Conservation (phyloP, 345 rosid species). For the Mallotus nudiflorus region DNA sequence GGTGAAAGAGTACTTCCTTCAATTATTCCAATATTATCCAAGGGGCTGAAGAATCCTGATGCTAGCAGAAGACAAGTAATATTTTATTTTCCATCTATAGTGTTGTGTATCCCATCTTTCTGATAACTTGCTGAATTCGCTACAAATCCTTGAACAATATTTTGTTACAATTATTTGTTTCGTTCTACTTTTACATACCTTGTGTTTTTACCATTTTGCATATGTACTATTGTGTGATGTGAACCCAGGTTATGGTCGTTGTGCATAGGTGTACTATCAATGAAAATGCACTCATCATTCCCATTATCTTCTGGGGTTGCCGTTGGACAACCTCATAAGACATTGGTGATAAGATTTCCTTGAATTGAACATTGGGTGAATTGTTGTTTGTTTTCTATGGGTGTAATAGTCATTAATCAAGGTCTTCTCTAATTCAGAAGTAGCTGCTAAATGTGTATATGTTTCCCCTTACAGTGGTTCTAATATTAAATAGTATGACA, state of each 20-base stretch:
- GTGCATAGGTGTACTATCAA: neutral
- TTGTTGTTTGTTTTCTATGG: neutral
- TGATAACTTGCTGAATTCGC: neutral
- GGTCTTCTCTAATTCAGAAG: neutral
- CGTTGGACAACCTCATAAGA: neutral
- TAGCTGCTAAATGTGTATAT: neutral
- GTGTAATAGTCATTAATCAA: neutral
- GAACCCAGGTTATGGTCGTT: neutral
- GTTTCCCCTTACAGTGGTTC: conserved; percentile 6
- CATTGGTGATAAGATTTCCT: neutral
- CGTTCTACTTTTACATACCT: neutral
- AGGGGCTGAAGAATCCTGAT: conserved; percentile 72
- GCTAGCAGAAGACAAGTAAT: conserved; percentile 90
- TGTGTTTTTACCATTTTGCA: neutral
- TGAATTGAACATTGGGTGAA: neutral
- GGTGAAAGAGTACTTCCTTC: conserved; percentile 99
- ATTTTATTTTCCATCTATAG: neutral
- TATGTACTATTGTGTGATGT: neutral
- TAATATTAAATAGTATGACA: conserved; percentile 33
- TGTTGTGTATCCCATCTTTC: neutral
- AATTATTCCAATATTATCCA: conserved; percentile 87
- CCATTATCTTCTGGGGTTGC: neutral
- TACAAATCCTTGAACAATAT: neutral
- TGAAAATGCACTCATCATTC: neutral
- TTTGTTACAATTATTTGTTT: neutral